A percentile compares a stretch with the other conserved stretches of the same genome.
These are phyloP conservation scores for Nigrospora sphaerica DNA, from an alignment of 2,329 filamentous ascomycete species.

Conservation along the genomic window DNA sequence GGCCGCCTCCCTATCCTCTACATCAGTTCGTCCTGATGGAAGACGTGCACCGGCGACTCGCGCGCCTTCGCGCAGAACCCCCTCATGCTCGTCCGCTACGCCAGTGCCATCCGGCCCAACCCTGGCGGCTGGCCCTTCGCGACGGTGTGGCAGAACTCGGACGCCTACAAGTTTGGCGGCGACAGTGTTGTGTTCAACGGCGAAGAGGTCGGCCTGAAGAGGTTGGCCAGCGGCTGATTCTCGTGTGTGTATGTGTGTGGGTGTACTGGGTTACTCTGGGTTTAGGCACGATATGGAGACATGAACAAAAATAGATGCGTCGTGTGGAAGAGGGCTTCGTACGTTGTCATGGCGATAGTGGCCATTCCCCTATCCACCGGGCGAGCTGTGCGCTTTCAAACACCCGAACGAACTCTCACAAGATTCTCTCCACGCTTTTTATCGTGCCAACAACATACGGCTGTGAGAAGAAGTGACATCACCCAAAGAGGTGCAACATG, in stretches of 20 bases:
- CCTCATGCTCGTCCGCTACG: slow-evolving; percentile 39
- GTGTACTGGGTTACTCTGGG: neutral
- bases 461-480: too few relatives aligned
- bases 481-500: too few relatives aligned
- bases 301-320: too few relatives aligned
- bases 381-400: too few relatives aligned
- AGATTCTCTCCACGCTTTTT: too few relatives aligned
- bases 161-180: slow-evolving; percentile 41
- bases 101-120: slow-evolving; percentile 30
- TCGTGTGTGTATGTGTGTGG: neutral
- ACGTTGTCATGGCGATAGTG: too few relatives aligned
- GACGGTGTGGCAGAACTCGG: slow-evolving; percentile 48
- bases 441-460: too few relatives aligned
- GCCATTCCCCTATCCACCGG: too few relatives aligned
- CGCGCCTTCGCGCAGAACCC: slow-evolving; percentile 36
- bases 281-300: neutral
- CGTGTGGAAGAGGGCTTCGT: too few relatives aligned
- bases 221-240: slow-evolving; percentile 13
- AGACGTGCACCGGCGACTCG: slow-evolving; percentile 41
- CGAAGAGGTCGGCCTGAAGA: slow-evolving; percentile 11
- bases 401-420: too few relatives aligned
- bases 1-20: slow-evolving; percentile 46
- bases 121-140: slow-evolving; percentile 45
- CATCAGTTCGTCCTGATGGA: slow-evolving; percentile 47
- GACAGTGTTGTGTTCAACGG: slow-evolving; percentile 48